A percentile compares a stretch with the other conserved stretches of the same genome.
Conservation (phyloP, 2,329 filamentous ascomycete species). For the Fusarium sp. region DNA sequence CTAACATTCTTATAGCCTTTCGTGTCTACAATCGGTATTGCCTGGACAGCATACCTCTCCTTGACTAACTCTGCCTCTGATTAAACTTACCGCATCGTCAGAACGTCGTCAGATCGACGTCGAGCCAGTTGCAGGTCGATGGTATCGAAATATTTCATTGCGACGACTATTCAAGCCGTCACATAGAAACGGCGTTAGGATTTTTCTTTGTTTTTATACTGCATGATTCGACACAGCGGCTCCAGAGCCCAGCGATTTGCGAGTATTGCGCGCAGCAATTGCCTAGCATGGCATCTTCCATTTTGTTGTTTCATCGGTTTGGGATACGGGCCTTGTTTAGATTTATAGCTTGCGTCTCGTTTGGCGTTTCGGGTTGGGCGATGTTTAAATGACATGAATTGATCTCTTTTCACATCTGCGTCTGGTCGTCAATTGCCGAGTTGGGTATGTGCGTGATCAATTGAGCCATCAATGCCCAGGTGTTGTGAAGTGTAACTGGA, state of each 20-base stretch:
- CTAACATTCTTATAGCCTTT: slow-evolving; percentile 75
- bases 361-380: slow-evolving; percentile 14
- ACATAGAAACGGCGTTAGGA: slow-evolving; percentile 19
- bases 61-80: slow-evolving; percentile 89
- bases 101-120: not conserved
- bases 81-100: slow-evolving; percentile 13
- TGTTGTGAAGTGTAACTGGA: not conserved
- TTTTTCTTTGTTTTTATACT: not conserved
- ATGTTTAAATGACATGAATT: not conserved
- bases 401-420: not conserved
- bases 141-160: not conserved
- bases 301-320: not conserved
- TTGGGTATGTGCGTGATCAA: accelerated
- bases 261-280: not conserved
- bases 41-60: slow-evolving; percentile 97
- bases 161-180: not conserved
- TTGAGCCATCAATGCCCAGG: no score
- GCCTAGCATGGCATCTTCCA: not conserved
- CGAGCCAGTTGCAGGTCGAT: not conserved
- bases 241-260: not conserved
- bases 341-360: slow-evolving; percentile 21
- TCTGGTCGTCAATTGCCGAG: accelerated
- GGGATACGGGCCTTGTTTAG: slow-evolving; percentile 6
- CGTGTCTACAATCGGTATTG: slow-evolving; percentile 94
- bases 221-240: not conserved